A percentile compares a stretch with the other conserved stretches of the same genome.
phyloP scores from a whole-genome alignment of 306 rosid species.

The Hippophae gyantsensis region DNA sequence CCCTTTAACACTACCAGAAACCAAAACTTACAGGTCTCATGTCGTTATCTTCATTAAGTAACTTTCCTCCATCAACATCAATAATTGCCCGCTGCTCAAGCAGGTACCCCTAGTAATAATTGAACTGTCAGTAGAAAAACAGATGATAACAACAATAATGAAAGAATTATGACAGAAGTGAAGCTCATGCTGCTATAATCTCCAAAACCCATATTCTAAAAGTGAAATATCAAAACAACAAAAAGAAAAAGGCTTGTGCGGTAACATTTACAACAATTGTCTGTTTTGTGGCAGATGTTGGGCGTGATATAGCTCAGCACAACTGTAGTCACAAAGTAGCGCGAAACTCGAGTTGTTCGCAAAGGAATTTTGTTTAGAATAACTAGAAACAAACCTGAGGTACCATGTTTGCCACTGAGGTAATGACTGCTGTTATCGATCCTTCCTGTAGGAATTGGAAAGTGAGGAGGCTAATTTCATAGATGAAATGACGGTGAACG shows the following conservation, averaged over 20 bases:
- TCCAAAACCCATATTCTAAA: too few relatives aligned
- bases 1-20: neutral
- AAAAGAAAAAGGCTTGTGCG: too few relatives aligned
- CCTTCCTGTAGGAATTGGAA: conserved; percentile 58
- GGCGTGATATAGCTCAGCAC: too few relatives aligned
- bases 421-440: conserved; percentile 72
- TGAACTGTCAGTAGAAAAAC: neutral
- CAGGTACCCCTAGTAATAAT: conserved; percentile 61
- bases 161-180: too few relatives aligned
- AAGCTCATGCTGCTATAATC: too few relatives aligned
- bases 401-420: conserved; percentile 69
- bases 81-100: conserved; percentile 71
- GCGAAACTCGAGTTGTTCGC: too few relatives aligned
- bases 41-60: conserved; percentile 83
- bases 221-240: too few relatives aligned
- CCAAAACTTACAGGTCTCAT: conserved; percentile 73
- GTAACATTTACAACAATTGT: too few relatives aligned
- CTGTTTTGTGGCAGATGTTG: too few relatives aligned
- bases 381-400: conserved; percentile 68
- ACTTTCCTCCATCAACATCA: conserved; percentile 77
- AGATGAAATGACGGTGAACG: neutral
- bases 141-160: too few relatives aligned
- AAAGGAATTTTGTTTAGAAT: neutral
- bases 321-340: neutral
- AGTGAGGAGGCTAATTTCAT: conserved; percentile 3